These are phyloP conservation scores for Kalanchoe fedtschenkoi DNA, from an alignment of 164 flowering plant genomes.

Conservation along the genomic window DNA sequence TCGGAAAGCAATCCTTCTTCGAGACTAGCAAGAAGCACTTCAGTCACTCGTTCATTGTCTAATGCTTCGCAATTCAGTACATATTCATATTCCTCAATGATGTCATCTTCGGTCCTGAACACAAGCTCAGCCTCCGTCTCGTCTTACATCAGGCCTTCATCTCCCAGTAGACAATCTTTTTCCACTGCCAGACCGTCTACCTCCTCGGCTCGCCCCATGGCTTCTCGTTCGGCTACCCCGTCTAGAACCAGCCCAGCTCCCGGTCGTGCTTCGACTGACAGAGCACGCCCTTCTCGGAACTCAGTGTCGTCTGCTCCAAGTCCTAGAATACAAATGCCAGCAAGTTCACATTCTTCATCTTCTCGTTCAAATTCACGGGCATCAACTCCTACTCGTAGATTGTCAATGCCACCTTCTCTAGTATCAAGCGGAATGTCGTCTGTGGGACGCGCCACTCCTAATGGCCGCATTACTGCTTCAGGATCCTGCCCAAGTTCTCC, in stretches of 20 bases:
- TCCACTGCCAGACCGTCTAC: constrained; percentile 58
- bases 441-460: constrained; percentile 35
- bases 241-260: constrained; percentile 46
- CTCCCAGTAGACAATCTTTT: constrained; percentile 58
- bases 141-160: constrained; percentile 72
- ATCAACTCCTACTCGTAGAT: constrained; percentile 82
- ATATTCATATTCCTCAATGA: constrained; percentile 43
- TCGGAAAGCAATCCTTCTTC: constrained; percentile 47
- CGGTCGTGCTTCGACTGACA: constrained; percentile 37
- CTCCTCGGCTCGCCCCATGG: constrained; percentile 42
- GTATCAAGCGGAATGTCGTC: constrained; percentile 32
- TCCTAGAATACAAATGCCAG: constrained; percentile 50
- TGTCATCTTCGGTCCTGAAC: constrained; percentile 56
- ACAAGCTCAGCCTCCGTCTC: constrained; percentile 88
- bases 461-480: constrained; percentile 42
- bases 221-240: constrained; percentile 68
- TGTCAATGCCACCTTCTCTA: constrained; percentile 33
- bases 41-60: constrained; percentile 71
- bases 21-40: constrained; percentile 72
- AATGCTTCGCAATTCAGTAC: constrained; percentile 38
- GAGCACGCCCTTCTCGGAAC: constrained; percentile 35
- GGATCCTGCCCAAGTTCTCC: constrained; percentile 78
- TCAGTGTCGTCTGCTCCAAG: constrained; percentile 84
- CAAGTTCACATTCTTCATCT: constrained; percentile 35
- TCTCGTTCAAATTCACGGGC: constrained; percentile 59